A percentile compares a stretch with the other conserved stretches of the same genome.
These are phyloP conservation scores for Aspergillus funiculosus DNA, from an alignment of 495 filamentous ascomycete species.

Conservation along the genomic window DNA sequence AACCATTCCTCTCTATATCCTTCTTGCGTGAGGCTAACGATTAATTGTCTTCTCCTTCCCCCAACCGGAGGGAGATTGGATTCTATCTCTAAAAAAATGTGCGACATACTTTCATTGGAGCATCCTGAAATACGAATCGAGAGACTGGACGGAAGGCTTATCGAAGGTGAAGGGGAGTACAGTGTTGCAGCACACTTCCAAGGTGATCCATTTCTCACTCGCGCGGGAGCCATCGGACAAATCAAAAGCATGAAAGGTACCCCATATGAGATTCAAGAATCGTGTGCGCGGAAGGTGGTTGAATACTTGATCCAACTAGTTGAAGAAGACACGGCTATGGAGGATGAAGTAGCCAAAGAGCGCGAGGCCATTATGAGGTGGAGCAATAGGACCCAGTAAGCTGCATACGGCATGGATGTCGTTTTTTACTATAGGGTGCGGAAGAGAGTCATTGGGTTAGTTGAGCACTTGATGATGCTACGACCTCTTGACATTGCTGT, in stretches of 20 bases:
- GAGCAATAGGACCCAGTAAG: too few relatives aligned
- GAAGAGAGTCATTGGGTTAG: too few relatives aligned
- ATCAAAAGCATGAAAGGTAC: constrained; percentile 4
- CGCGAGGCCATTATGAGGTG: not conserved
- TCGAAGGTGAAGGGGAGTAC: constrained; percentile 14
- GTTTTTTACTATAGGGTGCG: too few relatives aligned
- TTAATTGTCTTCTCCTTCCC: not conserved
- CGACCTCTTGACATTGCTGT: too few relatives aligned
- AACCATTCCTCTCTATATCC: not conserved
- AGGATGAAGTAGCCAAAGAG: constrained; percentile 1
- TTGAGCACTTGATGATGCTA: too few relatives aligned
- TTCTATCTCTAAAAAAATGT: constrained; percentile 20
- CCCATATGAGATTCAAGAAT: constrained; percentile 11
- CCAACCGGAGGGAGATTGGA: not conserved
- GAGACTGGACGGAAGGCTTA: constrained; percentile 9
- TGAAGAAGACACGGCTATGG: constrained; percentile 23
- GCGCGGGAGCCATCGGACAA: constrained; percentile 28
- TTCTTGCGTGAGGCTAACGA: not conserved
- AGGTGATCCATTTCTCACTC: constrained; percentile 27
- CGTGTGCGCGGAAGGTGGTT: constrained; percentile 23
- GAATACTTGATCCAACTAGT: constrained; percentile 27
- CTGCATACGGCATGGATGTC: too few relatives aligned
- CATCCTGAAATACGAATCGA: constrained; percentile 18
- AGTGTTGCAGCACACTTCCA: constrained; percentile 23
- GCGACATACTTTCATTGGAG: constrained; percentile 19